Evolutionary conservation across 2,329 filamentous ascomycete species (phyloP).

Genomic region (Aspergillaceae sp.): DNA sequence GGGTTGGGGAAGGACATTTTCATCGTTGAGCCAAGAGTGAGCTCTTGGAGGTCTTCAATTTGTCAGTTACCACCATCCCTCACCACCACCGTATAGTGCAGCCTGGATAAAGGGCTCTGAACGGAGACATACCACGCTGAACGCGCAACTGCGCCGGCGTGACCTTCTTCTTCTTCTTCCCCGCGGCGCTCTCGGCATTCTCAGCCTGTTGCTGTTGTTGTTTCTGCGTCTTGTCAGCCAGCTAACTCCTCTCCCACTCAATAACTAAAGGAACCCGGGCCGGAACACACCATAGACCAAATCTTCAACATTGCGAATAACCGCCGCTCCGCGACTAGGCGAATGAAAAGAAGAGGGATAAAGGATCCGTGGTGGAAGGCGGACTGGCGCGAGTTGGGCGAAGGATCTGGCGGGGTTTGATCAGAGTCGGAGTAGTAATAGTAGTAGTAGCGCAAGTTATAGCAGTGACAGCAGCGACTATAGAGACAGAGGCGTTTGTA

Average conservation of each 20-base stretch:
- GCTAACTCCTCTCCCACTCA: neutral
- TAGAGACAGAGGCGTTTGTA: too few species aligned
- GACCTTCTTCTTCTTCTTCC: slow-evolving; percentile 95
- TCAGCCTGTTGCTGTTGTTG: slow-evolving; percentile 96
- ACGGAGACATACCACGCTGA: slow-evolving; percentile 65
- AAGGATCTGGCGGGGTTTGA: neutral
- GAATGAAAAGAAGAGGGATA: too few species aligned
- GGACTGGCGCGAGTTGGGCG: neutral
- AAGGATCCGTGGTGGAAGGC: neutral
- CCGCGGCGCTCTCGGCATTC: slow-evolving; percentile 70
- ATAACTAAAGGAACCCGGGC: neutral
- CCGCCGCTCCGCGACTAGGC: slow-evolving; percentile 1
- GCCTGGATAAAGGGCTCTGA: too few species aligned
- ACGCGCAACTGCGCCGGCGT: slow-evolving; percentile 91
- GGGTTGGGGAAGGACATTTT: slow-evolving; percentile 49
- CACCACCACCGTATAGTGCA: neutral
- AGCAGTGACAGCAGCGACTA: too few species aligned
- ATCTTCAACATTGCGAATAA: slow-evolving; percentile 83
- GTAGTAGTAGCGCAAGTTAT: too few species aligned
- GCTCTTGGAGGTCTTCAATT: slow-evolving; percentile 37
- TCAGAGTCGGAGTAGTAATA: too few species aligned
- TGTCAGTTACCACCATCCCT: too few species aligned
- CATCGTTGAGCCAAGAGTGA: slow-evolving; percentile 47
- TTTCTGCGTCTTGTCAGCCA: slow-evolving; percentile 25
- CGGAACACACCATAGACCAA: slow-evolving; percentile 79